Evolutionary conservation across 2,329 filamentous ascomycete species (phyloP).

Genomic region (Epichloe glyceriae): DNA sequence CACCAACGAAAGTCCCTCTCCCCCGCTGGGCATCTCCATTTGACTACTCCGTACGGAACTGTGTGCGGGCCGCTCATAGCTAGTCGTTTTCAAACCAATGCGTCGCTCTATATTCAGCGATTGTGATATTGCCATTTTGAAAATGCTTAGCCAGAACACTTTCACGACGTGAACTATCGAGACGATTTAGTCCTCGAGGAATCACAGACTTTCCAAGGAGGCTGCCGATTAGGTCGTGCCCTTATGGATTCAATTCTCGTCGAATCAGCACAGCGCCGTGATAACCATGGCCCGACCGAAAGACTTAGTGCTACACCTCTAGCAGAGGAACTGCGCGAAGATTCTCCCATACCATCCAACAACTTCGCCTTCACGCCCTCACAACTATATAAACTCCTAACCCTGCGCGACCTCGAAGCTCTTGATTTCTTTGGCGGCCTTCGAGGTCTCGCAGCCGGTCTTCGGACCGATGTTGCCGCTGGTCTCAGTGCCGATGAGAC

Average conservation of each 20-base stretch:
- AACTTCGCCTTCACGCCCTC: conserved; percentile 41
- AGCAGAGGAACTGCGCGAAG: conserved; percentile 14
- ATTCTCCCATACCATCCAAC: conserved; percentile 20
- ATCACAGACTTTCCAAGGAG: neutral
- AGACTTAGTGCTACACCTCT: conserved; percentile 6
- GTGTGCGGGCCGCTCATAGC: neutral
- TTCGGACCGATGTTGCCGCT: conserved; percentile 32
- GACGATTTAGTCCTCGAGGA: neutral
- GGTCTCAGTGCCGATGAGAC: conserved; percentile 40
- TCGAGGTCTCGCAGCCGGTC: conserved; percentile 35
- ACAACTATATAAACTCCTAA: conserved; percentile 40
- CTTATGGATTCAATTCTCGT: conserved; percentile 6
- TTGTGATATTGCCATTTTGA: neutral
- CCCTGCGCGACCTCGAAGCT: conserved; percentile 33
- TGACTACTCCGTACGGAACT: neutral
- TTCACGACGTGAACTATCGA: neutral
- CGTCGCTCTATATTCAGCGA: neutral
- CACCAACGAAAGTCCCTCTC: neutral
- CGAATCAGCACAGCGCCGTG: conserved; percentile 1
- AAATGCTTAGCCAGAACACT: neutral
- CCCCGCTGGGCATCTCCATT: neutral
- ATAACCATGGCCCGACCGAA: conserved; percentile 3
- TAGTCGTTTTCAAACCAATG: neutral
- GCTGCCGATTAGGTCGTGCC: neutral
- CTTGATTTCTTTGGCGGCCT: conserved; percentile 41